Base-by-base conservation (phyloP, 1,139 yeast species). In the Candida tropicalis region DNA sequence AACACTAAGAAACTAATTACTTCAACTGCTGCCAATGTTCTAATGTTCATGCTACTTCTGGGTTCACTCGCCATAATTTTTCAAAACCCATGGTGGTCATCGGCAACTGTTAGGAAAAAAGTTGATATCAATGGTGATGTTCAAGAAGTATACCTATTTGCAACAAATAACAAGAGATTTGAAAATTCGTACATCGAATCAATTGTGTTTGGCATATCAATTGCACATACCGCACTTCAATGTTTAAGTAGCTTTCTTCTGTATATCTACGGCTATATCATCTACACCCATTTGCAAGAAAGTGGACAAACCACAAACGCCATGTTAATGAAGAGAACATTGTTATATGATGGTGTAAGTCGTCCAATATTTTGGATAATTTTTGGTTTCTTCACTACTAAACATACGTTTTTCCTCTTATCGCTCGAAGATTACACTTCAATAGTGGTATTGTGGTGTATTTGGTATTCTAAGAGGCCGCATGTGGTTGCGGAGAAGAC, bases 251-350 rank as follows among this genome's bases (percentile, higher is more conserved):
- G n/a, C n/a, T n/a, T n/a, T n/a, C n/a, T n/a, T n/a, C n/a, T n/a
- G 25, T 35, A 13, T 16, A 17, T 24, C 22, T 35, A 35, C 13
- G 38, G 29, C 4, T 35, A 15, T 24, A 20, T 35, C 17, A 35
- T 35, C 23, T 35, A 35, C 13, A 9, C 6, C 27, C 18, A 31
- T 7, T 35, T 35, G 8, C 13, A 8, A 5, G 22, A 25, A 5
- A 24, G 22, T 7, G 38, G 38, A 1, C 22, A 35, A 16, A 2
- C 9, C 5, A 16, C 8, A 4, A 35, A 35, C 16, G 23, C 15
- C n/a, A 17, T 15, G n/a, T 24, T 35, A 15, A 35, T 35, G 38
- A 35, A 35, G 27, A 35, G n/a, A 15, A 35, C 38, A 13, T 35
- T 35, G 23, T 35, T 35, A 22, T 24, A 13, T 13, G 28, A 35